Conservation (phyloP, 805 yeast species). For the Saccharomycopsis synnaedendra region DNA sequence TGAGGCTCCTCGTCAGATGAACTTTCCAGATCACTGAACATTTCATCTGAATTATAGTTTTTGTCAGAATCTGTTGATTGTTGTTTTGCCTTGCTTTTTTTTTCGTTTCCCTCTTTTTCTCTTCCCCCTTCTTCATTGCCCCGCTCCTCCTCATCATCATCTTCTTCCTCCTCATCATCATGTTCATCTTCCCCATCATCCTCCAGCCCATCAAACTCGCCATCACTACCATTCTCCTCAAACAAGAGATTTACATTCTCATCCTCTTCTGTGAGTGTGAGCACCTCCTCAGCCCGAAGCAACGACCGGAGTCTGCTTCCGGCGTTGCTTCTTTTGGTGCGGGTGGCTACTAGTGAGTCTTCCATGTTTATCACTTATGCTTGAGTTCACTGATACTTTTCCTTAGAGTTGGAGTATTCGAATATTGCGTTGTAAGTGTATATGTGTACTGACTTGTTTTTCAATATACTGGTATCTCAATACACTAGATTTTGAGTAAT, state of each 20-base stretch:
- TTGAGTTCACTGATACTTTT: too few species aligned
- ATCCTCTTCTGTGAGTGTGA: conserved; percentile 52
- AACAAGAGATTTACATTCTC: conserved; percentile 63
- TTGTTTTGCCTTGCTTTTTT: neutral
- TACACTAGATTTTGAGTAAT: too few species aligned
- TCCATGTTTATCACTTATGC: conserved; percentile 17
- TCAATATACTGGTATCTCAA: too few species aligned
- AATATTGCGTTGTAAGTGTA: too few species aligned
- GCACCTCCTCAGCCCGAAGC: conserved; percentile 48
- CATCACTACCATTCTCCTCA: conserved; percentile 28
- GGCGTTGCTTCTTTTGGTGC: conserved; percentile 77
- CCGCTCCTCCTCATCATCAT: conserved; percentile 1
- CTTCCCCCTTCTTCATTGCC: neutral
- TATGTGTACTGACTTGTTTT: too few species aligned
- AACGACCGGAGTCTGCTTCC: conserved; percentile 73
- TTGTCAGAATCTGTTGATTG: neutral
- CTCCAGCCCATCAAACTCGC: conserved; percentile 11
- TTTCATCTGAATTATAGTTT: conserved; percentile 9
- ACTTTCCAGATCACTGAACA: conserved; percentile 14
- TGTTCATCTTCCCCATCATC: conserved; percentile 2
- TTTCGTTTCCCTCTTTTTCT: neutral
- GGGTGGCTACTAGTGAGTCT: conserved; percentile 59
- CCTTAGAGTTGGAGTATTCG: too few species aligned
- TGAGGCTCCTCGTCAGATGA: conserved; percentile 22
- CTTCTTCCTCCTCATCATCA: conserved; percentile 7